These are phyloP conservation scores for Euphorbia tirucalli DNA, from an alignment of 345 rosid genomes.

Conservation along the genomic window DNA sequence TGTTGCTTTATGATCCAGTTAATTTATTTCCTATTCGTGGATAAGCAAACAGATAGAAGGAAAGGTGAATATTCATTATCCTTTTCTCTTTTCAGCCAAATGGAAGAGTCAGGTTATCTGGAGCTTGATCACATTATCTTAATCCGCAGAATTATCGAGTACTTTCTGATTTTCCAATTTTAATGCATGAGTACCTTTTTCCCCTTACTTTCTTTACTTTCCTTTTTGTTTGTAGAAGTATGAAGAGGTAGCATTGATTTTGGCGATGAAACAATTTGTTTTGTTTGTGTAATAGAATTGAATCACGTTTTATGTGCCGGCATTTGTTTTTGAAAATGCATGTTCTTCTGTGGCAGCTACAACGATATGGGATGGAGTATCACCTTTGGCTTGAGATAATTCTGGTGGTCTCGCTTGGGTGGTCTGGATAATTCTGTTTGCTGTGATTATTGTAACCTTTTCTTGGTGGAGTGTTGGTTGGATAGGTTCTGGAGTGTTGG, in stretches of 20 bases:
- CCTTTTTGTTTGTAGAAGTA: neutral
- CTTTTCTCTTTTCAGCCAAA: conserved; percentile 6
- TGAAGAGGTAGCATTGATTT: neutral
- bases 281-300: conserved; percentile 5
- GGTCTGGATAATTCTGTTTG: neutral
- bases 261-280: neutral
- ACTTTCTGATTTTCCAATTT: conserved; percentile 13
- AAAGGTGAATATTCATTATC: conserved; percentile 19
- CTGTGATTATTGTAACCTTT: too few species aligned
- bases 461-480: conserved; percentile 14
- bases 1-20: conserved; percentile 29
- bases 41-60: conserved; percentile 21
- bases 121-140: conserved; percentile 8
- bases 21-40: conserved; percentile 24
- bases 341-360: conserved; percentile 2
- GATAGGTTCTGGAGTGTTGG: conserved; percentile 14
- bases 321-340: conserved; percentile 4
- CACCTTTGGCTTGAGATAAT: conserved; percentile 11
- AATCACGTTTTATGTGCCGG: too few species aligned
- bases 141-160: conserved; percentile 7
- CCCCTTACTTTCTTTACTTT: neutral
- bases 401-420: neutral
- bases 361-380: conserved; percentile 6
- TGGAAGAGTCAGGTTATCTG: conserved; percentile 15
- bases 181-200: conserved; percentile 1